Percentiles rank a stretch among this genome's conserved stretches.
Evolutionary conservation across 192 early-diverging fungal species (phyloP).

Genomic region (Rhizoclosmatium globosum): DNA sequence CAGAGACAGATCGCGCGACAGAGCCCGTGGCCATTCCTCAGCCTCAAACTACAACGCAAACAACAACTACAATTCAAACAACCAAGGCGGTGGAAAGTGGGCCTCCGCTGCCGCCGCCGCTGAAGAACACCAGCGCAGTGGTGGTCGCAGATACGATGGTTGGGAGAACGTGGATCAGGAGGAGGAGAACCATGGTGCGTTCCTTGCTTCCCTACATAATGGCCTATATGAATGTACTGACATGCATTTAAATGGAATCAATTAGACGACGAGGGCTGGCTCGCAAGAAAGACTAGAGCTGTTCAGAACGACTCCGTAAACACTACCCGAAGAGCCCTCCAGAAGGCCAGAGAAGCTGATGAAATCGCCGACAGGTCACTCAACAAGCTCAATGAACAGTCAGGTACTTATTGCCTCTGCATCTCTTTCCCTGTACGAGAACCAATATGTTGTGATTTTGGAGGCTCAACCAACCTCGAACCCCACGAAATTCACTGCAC

Average conservation of each 20-base stretch:
- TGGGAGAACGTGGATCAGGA: constrained; percentile 42
- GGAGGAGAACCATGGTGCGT: constrained; percentile 34
- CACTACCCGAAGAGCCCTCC: constrained; percentile 55
- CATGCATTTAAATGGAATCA: not conserved
- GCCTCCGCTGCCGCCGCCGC: constrained; percentile 30
- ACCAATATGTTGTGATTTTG: no score
- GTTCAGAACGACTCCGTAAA: constrained; percentile 57
- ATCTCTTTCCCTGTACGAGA: not conserved
- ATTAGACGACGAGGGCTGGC: constrained; percentile 49
- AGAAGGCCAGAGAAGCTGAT: constrained; percentile 51
- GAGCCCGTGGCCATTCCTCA: not conserved
- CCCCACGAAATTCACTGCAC: no score
- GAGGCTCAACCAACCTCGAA: no score
- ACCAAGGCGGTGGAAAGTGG: constrained; percentile 31
- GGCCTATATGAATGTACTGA: no score
- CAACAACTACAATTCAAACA: not conserved
- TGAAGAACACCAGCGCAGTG: constrained; percentile 18
- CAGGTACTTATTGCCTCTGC: constrained; percentile 34
- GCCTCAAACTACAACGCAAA: not conserved
- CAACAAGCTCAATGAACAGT: constrained; percentile 50
- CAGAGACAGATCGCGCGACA: not conserved
- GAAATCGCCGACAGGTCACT: constrained; percentile 41
- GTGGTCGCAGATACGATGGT: constrained; percentile 15
- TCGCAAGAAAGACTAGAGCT: constrained; percentile 51
- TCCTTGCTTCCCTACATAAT: not conserved